phyloP scores from a whole-genome alignment of 2,329 filamentous ascomycete species.

The Pezicula carpinea region DNA sequence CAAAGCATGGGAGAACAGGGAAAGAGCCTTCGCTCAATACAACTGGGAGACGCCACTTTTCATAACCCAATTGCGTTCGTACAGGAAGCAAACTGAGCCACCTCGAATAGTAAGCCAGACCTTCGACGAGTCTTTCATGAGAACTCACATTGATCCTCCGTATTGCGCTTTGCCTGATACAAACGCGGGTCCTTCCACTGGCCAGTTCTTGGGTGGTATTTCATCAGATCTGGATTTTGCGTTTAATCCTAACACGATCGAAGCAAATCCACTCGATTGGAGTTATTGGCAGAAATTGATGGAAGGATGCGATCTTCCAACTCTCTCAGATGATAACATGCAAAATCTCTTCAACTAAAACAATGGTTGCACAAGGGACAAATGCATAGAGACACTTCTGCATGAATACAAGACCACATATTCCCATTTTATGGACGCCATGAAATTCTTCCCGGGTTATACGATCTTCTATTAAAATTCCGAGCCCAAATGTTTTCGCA shows the following conservation, averaged over 20 bases:
- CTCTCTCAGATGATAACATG: too few relatives aligned
- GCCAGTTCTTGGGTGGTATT: conserved; percentile 5
- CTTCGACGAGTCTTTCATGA: neutral
- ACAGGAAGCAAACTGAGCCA: conserved; percentile 15
- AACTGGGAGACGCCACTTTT: conserved; percentile 12
- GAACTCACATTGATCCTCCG: too few relatives aligned
- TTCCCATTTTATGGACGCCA: too few relatives aligned
- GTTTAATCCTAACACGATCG: conserved; percentile 16
- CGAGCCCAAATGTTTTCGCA: too few relatives aligned
- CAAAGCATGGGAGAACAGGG: conserved; percentile 26
- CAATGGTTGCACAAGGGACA: too few relatives aligned
- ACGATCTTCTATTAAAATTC: too few relatives aligned
- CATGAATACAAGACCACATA: too few relatives aligned
- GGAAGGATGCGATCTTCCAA: conserved; percentile 21
- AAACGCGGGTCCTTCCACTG: too few relatives aligned
- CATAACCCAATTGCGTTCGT: conserved; percentile 17
- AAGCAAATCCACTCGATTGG: conserved; percentile 24
- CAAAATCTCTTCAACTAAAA: too few relatives aligned
- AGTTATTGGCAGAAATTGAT: conserved; percentile 27
- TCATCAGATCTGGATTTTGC: conserved; percentile 1
- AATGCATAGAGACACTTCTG: too few relatives aligned
- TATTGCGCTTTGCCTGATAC: too few relatives aligned
- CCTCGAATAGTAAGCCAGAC: conserved; percentile 1
- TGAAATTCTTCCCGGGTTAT: too few relatives aligned
- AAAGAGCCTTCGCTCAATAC: conserved; percentile 15